Evolutionary conservation across 164 flowering plant genomes (phyloP).

Genomic region (Houttuynia cordata): DNA sequence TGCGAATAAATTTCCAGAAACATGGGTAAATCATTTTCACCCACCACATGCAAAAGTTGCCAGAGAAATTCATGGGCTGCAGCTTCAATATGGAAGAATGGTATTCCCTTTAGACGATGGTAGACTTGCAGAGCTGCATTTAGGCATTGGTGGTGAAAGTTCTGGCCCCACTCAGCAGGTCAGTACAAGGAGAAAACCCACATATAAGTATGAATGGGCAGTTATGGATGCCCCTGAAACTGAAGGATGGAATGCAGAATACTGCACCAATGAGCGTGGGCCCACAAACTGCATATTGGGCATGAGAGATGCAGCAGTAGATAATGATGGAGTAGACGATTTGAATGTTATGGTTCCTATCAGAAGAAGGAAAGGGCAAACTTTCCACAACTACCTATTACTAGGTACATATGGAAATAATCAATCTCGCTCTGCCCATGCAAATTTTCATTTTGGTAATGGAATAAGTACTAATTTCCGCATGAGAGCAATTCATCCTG

Average conservation of each 20-base stretch:
- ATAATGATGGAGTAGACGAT: constrained; percentile 29
- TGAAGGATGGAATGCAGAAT: constrained; percentile 93
- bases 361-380: constrained; percentile 32
- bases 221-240: constrained; percentile 72
- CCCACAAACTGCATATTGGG: constrained; percentile 70
- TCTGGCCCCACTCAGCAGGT: constrained; percentile 33
- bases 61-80: constrained; percentile 48
- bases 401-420: constrained; percentile 15
- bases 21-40: constrained; percentile 61
- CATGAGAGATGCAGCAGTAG: constrained; percentile 20
- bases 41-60: constrained; percentile 64
- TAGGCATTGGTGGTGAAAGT: constrained; percentile 68
- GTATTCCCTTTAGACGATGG: constrained; percentile 75
- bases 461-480: constrained; percentile 33
- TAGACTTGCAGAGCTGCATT: constrained; percentile 71
- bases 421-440: constrained; percentile 12
- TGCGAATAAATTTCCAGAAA: constrained; percentile 22
- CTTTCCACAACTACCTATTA: constrained; percentile 34
- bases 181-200: constrained; percentile 31
- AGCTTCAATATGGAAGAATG: constrained; percentile 50
- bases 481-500: constrained; percentile 46
- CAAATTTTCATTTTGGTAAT: constrained; percentile 18
- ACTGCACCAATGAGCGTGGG: constrained; percentile 72
- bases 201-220: constrained; percentile 53
- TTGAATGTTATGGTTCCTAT: constrained; percentile 17